phyloP scores from a whole-genome alignment of 2,329 filamentous ascomycete species.

The Podosphaera aphanis region DNA sequence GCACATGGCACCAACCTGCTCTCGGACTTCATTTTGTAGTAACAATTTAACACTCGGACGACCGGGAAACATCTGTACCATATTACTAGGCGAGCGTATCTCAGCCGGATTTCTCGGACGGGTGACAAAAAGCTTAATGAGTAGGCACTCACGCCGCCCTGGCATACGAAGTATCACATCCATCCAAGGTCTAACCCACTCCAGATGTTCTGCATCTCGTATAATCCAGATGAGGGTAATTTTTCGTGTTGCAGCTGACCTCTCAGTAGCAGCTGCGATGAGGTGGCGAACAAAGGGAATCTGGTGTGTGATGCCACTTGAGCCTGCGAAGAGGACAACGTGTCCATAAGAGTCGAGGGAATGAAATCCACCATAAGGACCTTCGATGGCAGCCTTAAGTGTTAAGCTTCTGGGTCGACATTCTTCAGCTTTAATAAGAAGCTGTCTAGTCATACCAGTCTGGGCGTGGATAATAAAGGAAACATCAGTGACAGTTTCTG shows the following conservation, averaged over 20 bases:
- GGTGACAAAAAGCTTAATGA: conserved; percentile 76
- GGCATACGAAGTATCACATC: conserved; percentile 53
- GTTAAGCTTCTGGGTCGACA: conserved; percentile 2
- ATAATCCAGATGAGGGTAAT: conserved; percentile 83
- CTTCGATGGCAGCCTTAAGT: conserved; percentile 49
- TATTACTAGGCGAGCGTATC: conserved; percentile 50
- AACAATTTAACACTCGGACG: conserved; percentile 62
- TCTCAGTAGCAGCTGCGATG: conserved; percentile 41
- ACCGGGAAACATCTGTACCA: conserved; percentile 79
- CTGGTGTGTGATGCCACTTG: conserved; percentile 57
- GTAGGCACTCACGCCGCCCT: conserved; percentile 57
- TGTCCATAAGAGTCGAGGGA: conserved; percentile 68
- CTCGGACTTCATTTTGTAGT: conserved; percentile 58
- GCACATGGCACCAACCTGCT: conserved; percentile 69
- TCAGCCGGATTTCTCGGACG: conserved; percentile 57
- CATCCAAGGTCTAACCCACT: conserved; percentile 84
- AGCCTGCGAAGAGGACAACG: conserved; percentile 53
- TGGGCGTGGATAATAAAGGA: conserved; percentile 74
- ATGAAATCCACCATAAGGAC: conserved; percentile 69
- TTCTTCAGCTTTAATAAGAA: conserved; percentile 45
- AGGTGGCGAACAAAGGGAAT: conserved; percentile 68
- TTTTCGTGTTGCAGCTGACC: conserved; percentile 56
- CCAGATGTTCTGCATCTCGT: conserved; percentile 65
- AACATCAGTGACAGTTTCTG: conserved; percentile 26
- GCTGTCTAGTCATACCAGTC: conserved; percentile 64